Evolutionary conservation across 179 eudicot species (phyloP), one percentile per base, ranked within the genome.

Genomic region (Dionaea muscipula): DNA sequence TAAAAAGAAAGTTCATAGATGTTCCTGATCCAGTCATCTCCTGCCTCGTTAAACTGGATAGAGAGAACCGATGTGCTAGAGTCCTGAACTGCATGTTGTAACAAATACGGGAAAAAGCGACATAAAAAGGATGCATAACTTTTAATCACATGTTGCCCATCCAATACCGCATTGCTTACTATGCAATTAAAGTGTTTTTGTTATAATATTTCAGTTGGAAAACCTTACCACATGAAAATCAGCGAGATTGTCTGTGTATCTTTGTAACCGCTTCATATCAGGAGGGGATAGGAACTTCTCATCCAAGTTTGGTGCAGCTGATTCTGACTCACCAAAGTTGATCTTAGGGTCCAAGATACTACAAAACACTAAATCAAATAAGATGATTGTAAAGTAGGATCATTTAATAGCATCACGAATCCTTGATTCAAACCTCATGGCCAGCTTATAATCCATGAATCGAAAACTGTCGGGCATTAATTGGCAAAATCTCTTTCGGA

Each of bases 311-410:
- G 71, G 55, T 1, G 50, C 67, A 28, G 79, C 39, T 51, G 73
- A 60, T 56, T 77, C 81, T 27, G 67, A 36, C 38, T 71, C 87
- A 4, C 53, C 52, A 59, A 77, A 91, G 64, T 71, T 81, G 72
- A 82, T 69, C 67, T 77, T 85, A 19, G 94, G 95, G 64, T 91
- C 98, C 77, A 87, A 74, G 47, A 91, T 54, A 64, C 98, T 86
- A 62, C 61, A 68, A 37, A 9, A 53, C 36, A 40, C 36, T 0
- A 25, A 19, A 11, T 24, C 21, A 41, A 56, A 26, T 69, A 13
- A 56, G 43, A 39, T 15, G 20, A 53, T 3, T 26, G n/a, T 7
- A 16, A 7, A 49, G 53, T 13, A 24, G 53, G 33, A 15, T 25
- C 14, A 37, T 38, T 7, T 23, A 22, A 10, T 7, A 23, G 21